Percentiles rank a stretch among this genome's conserved stretches.
Conservation (phyloP, 257 asterid genomes). For the Ophiorrhiza pumila region DNA sequence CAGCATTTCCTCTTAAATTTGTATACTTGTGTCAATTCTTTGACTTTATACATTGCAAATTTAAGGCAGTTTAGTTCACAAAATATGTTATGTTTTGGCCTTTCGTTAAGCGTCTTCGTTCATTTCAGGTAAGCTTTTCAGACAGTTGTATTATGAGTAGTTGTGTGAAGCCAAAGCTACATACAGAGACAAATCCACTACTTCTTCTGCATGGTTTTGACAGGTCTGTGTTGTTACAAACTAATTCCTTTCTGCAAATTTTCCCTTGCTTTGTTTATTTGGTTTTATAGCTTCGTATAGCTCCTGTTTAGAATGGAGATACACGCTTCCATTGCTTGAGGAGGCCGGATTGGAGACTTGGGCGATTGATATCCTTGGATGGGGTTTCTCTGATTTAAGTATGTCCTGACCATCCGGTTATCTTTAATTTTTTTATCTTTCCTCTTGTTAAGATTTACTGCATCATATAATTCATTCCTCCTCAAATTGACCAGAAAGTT, state of each 20-base stretch:
- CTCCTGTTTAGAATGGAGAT: slow-evolving; percentile 97
- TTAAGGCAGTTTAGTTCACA: neutral
- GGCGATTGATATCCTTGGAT: slow-evolving; percentile 90
- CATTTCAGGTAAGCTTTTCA: slow-evolving; percentile 55
- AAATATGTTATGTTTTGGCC: neutral
- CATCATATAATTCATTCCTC: neutral
- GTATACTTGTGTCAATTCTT: neutral
- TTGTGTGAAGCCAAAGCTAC: slow-evolving; percentile 63
- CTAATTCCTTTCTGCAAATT: slow-evolving; percentile 15
- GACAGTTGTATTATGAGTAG: slow-evolving; percentile 63
- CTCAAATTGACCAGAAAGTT: slow-evolving; percentile 45
- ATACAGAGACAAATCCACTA: slow-evolving; percentile 43
- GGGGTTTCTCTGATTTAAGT: slow-evolving; percentile 97
- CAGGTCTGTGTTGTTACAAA: slow-evolving; percentile 48
- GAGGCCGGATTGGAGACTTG: slow-evolving; percentile 79
- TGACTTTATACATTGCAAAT: neutral
- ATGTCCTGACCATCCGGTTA: slow-evolving; percentile 18
- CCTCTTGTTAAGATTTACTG: neutral
- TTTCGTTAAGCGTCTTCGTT: neutral
- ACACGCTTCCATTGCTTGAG: slow-evolving; percentile 78
- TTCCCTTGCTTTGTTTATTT: slow-evolving; percentile 20
- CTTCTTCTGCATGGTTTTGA: slow-evolving; percentile 98
- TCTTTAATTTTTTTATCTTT: slow-evolving; percentile 6
- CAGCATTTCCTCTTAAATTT: neutral
- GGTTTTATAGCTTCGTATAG: slow-evolving; percentile 62